Base-by-base conservation (phyloP, 1,284 basidiomycete species). In the Pascua guehoae region DNA sequence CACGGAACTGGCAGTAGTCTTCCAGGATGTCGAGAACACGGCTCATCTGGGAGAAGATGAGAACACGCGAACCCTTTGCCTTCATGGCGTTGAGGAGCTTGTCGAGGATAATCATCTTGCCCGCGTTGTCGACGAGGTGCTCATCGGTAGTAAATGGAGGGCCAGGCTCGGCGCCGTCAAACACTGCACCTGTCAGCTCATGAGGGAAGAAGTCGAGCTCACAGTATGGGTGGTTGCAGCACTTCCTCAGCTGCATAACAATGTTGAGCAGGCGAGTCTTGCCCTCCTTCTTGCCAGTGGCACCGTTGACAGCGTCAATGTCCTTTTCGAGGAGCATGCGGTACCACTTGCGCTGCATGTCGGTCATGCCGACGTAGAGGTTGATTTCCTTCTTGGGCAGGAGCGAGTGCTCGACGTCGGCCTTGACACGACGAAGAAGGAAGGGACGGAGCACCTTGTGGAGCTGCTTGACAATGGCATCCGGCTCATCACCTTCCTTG, bases 351-450 rank as follows among this genome's bases (percentile, higher is more conserved):
- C 92, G 82, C 76, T 99, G 96, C 93, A 99, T 95, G 39, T 98
- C 94, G 2, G 93, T 91, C 65, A 98, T 84, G 54, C 95, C 95
- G 57, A 99, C 90, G 65, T 98, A 99, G 56, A 98, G 91, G 73
- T 98, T 99, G 77, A 98, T 93, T 73, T 98, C 96, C 81, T 98
- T 98, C 80, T 98, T 98, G 2, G 96, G 95, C 61, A 98, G 77
- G 38, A 98, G 81, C 61, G 85, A 91, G 81, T 98, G 98, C 81
- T 99, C 95, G 4, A 98, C 96, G 71, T 99, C 96, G 12, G 88
- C 84, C 81, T 99, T 99, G 70, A 98, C 95, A 54, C 96, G 85
- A 52, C 95, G 84, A 39, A 98, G 81, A 61, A 99, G 81, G 83
- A 98, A 98, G 4, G 95, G 95, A 37, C 95, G 82, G 8, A 99